Conservation (phyloP, 495 filamentous ascomycete genomes). For the Polyplosphaeria fusca region DNA sequence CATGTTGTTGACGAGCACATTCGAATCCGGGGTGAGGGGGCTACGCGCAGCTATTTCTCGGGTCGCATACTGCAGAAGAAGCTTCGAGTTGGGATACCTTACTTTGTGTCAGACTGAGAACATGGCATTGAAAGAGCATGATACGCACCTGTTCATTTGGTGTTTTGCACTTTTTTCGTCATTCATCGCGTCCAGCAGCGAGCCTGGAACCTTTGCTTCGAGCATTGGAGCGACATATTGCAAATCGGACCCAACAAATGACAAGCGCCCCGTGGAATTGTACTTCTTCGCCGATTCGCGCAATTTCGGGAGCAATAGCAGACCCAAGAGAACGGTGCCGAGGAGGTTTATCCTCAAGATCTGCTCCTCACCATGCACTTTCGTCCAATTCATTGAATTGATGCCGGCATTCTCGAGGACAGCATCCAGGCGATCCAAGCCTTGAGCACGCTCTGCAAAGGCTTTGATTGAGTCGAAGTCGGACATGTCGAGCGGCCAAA, state of each 20-base stretch:
- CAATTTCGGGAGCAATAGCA: conserved; percentile 44
- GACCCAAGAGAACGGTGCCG: conserved; percentile 47
- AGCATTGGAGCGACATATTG: conserved; percentile 33
- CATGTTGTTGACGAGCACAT: conserved; percentile 43
- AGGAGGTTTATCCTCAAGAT: conserved; percentile 53
- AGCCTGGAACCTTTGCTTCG: conserved; percentile 17
- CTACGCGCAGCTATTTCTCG: conserved; percentile 33
- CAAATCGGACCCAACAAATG: conserved; percentile 36
- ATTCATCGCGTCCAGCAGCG: conserved; percentile 33
- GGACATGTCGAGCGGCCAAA: conserved; percentile 56
- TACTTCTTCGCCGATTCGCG: conserved; percentile 31
- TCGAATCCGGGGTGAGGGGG: conserved; percentile 22
- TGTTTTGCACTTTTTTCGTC: conserved; percentile 19
- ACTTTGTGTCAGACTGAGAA: background rate
- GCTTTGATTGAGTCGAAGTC: conserved; percentile 50
- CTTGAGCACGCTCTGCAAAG: conserved; percentile 47
- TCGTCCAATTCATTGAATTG: conserved; percentile 34
- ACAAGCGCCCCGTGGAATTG: conserved; percentile 25
- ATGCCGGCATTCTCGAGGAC: conserved; percentile 50
- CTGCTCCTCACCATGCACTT: conserved; percentile 46
- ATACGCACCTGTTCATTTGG: conserved; percentile 34
- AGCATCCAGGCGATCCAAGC: conserved; percentile 43
- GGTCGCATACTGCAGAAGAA: conserved; percentile 37
- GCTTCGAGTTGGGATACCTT: conserved; percentile 38
- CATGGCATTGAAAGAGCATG: no score